Evolutionary conservation across 352 stramenopile genomes (phyloP).

Genomic region (Pythium vanterpoolii): DNA sequence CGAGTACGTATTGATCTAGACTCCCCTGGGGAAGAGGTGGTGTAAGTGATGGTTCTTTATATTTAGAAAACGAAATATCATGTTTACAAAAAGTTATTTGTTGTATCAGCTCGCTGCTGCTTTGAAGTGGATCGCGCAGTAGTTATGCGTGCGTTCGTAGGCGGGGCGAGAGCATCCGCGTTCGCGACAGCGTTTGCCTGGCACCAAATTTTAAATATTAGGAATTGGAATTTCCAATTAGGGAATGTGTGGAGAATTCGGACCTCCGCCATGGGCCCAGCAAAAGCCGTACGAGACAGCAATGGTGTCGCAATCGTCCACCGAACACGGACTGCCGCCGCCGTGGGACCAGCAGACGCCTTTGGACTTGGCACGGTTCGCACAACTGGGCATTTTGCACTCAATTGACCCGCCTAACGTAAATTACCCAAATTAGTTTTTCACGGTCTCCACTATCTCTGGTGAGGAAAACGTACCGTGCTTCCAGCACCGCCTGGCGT

Average conservation of each 20-base stretch:
- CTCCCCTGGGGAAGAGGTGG: neutral
- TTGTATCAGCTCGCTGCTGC: neutral
- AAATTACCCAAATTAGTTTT: too few relatives aligned
- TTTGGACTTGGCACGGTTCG: slow-evolving; percentile 65
- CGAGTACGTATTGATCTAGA: slow-evolving; percentile 72
- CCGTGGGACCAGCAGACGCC: slow-evolving; percentile 58
- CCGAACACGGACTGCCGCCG: neutral
- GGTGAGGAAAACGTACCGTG: too few relatives aligned
- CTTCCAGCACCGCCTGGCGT: slow-evolving; percentile 22
- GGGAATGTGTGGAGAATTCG: too few relatives aligned
- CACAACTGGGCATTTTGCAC: slow-evolving; percentile 58
- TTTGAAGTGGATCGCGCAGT: slow-evolving; percentile 17
- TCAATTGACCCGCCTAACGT: too few relatives aligned
- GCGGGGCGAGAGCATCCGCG: slow-evolving; percentile 17
- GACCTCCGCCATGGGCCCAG: slow-evolving; percentile 27
- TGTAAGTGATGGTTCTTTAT: neutral
- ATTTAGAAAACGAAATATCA: slow-evolving; percentile 12
- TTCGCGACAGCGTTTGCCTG: slow-evolving; percentile 17
- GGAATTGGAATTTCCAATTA: too few relatives aligned
- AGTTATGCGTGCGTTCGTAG: slow-evolving; percentile 24
- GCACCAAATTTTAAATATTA: too few relatives aligned
- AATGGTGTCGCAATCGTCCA: slow-evolving; percentile 17
- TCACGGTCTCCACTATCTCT: too few relatives aligned
- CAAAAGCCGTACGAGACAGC: slow-evolving; percentile 26
- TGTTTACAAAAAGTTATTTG: neutral